These are phyloP conservation scores for Pseudodiploospora longispora DNA, from an alignment of 2,329 filamentous ascomycete species.

Conservation along the genomic window DNA sequence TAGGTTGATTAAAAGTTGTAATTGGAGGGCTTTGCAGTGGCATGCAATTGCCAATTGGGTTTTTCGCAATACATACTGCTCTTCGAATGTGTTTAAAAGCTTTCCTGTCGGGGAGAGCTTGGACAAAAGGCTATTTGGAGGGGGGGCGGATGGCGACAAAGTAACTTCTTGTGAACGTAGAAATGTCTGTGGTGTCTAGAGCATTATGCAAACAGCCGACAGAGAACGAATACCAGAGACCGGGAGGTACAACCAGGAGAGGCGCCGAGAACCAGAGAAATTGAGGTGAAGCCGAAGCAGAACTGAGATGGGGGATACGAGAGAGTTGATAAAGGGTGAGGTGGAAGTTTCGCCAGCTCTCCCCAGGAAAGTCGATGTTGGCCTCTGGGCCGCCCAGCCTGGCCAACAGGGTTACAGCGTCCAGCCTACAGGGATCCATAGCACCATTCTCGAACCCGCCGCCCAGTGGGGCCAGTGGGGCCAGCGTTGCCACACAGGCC, in stretches of 20 bases:
- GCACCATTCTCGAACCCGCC: too few relatives aligned
- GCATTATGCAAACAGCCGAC: constrained; percentile 28
- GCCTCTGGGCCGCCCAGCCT: too few relatives aligned
- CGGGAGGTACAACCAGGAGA: constrained; percentile 33
- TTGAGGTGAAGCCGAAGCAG: constrained; percentile 17
- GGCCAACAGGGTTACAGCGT: too few relatives aligned
- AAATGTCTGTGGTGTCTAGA: constrained; percentile 27
- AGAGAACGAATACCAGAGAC: constrained; percentile 30
- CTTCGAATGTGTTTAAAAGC: background rate
- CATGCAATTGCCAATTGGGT: too few relatives aligned
- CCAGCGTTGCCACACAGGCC: too few relatives aligned
- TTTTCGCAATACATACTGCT: too few relatives aligned
- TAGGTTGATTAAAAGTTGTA: background rate
- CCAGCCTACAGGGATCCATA: too few relatives aligned
- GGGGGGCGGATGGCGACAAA: constrained; percentile 2
- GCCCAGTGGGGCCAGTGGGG: too few relatives aligned
- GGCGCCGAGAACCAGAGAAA: constrained; percentile 23
- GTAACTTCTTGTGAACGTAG: constrained; percentile 2
- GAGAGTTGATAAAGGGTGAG: constrained; percentile 26
- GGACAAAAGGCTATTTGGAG: constrained; percentile 5
- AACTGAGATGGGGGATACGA: constrained; percentile 14
- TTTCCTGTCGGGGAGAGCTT: constrained; percentile 1
- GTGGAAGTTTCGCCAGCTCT: constrained; percentile 33
- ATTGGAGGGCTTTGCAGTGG: background rate
- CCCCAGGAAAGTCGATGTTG: constrained; percentile 14